These are phyloP conservation scores for Penicillium verhagenii DNA, from an alignment of 495 filamentous ascomycete species.

Conservation along the genomic window DNA sequence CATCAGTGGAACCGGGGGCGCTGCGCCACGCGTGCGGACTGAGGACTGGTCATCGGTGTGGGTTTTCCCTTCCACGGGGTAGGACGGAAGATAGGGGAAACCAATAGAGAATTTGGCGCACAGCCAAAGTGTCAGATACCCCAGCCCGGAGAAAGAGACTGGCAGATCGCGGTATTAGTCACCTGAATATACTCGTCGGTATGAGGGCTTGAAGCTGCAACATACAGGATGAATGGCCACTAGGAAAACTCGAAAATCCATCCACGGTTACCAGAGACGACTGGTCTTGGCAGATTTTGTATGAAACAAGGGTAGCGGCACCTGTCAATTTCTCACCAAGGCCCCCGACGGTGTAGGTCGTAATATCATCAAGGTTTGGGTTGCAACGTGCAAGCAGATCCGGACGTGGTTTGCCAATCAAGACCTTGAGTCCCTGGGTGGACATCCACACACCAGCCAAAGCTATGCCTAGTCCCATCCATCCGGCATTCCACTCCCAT, in stretches of 20 bases:
- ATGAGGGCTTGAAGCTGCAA: slow-evolving; percentile 3
- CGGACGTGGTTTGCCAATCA: slow-evolving; percentile 64
- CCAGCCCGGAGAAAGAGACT: slow-evolving; percentile 63
- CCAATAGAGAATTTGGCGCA: slow-evolving; percentile 61
- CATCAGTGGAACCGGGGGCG: slow-evolving; percentile 59
- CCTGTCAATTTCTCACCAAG: slow-evolving; percentile 43
- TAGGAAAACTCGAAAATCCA: slow-evolving; percentile 67
- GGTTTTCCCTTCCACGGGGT: slow-evolving; percentile 27
- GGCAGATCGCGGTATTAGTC: neutral
- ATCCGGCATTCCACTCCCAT: slow-evolving; percentile 67
- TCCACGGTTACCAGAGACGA: slow-evolving; percentile 44
- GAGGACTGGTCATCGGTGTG: slow-evolving; percentile 23
- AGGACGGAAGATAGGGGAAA: slow-evolving; percentile 57
- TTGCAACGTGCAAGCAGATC: slow-evolving; percentile 63
- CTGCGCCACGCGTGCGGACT: slow-evolving; percentile 51
- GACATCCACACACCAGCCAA: slow-evolving; percentile 56
- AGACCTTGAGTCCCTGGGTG: slow-evolving; percentile 61
- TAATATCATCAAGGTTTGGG: slow-evolving; percentile 49
- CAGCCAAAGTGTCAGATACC: slow-evolving; percentile 64
- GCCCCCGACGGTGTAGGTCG: slow-evolving; percentile 46
- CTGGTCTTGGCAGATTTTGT: slow-evolving; percentile 51
- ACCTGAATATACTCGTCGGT: neutral
- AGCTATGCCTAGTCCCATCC: slow-evolving; percentile 60
- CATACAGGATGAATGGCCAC: slow-evolving; percentile 67
- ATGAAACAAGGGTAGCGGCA: slow-evolving; percentile 50